phyloP scores from a whole-genome alignment of 2,329 filamentous ascomycete species.

The Corynespora cassiicola region DNA sequence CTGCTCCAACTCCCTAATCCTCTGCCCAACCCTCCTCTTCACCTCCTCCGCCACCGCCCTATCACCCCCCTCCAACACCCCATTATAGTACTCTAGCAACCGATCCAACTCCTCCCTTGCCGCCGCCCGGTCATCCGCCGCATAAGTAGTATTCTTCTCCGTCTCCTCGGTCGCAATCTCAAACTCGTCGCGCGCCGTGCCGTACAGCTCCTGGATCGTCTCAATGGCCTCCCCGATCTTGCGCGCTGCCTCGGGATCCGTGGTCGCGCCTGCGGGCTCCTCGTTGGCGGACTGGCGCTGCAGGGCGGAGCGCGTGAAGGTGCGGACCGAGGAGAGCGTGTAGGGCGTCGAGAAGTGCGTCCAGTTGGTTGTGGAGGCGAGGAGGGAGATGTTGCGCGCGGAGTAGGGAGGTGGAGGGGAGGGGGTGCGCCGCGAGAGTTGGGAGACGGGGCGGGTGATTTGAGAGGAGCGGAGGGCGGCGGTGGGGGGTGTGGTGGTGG shows the following conservation, averaged over 20 bases:
- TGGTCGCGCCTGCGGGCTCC: constrained; percentile 5
- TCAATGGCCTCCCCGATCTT: constrained; percentile 40
- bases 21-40: constrained; percentile 56
- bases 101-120: constrained; percentile 59
- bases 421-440: constrained; percentile 28
- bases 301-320: constrained; percentile 26
- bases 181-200: constrained; percentile 51
- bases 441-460: constrained; percentile 25
- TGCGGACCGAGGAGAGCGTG: constrained; percentile 38
- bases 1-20: constrained; percentile 61
- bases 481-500: constrained; percentile 28
- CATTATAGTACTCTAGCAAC: constrained; percentile 55
- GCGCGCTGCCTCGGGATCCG: constrained; percentile 24
- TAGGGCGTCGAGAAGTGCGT: constrained; percentile 41
- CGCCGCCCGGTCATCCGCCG: constrained; percentile 60
- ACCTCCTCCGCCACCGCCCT: constrained; percentile 57
- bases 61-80: constrained; percentile 49
- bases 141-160: constrained; percentile 62
- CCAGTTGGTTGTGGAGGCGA: constrained; percentile 34
- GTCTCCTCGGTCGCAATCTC: constrained; percentile 61
- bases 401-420: constrained; percentile 33
- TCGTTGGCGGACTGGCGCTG: constrained; percentile 12
- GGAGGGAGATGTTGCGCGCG: constrained; percentile 29
- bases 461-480: constrained; percentile 28
- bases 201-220: constrained; percentile 45